Percentiles rank a stretch among this genome's conserved stretches.
Conservation (phyloP, 495 filamentous ascomycete genomes). For the Pseudevernia furfuracea region DNA sequence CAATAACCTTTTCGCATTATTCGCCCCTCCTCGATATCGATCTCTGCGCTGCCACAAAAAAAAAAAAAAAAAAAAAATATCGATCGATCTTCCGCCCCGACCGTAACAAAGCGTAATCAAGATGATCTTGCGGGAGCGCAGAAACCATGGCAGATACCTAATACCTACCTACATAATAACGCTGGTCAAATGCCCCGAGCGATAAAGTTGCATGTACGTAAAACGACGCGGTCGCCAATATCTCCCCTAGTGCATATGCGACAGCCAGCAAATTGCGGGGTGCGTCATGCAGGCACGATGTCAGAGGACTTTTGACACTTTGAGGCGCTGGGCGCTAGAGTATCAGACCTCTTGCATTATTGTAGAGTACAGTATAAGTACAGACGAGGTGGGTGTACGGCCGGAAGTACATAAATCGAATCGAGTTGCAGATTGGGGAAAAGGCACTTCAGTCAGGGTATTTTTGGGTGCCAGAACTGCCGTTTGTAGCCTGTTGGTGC, state of each 20-base stretch:
- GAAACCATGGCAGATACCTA: neutral
- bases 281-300: neutral
- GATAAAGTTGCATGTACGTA: neutral
- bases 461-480: too few relatives aligned
- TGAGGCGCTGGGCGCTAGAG: neutral
- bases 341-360: neutral
- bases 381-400: neutral
- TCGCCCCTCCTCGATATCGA: neutral
- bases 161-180: too few relatives aligned
- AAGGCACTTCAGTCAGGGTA: too few relatives aligned
- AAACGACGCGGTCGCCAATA: constrained; percentile 2
- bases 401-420: too few relatives aligned
- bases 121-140: neutral
- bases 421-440: too few relatives aligned
- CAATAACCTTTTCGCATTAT: too few relatives aligned
- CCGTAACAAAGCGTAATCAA: neutral
- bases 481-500: neutral
- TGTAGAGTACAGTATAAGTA: neutral
- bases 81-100: neutral
- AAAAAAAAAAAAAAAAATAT: neutral
- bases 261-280: neutral
- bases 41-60: too few relatives aligned
- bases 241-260: neutral
- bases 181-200: constrained; percentile 1
- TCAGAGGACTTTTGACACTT: neutral